Base-by-base conservation (phyloP, 31 red algal genomes). In the Odonthalia washingtoniensis region DNA sequence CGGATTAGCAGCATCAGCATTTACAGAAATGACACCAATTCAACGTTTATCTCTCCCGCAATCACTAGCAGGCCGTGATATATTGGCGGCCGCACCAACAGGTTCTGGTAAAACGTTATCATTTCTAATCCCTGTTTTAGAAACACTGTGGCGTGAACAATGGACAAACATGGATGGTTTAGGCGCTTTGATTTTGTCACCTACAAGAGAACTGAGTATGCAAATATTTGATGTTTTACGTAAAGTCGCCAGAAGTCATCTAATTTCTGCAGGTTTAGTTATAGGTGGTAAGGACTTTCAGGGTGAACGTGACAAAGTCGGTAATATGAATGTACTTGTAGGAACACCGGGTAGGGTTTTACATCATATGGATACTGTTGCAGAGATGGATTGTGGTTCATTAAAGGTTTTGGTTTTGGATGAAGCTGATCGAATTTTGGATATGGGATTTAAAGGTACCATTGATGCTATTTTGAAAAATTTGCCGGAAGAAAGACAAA, bases 81-180 rank as follows among this genome's bases (percentile, higher is more conserved):
- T 97, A 17, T 61, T 99, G 16, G 95, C 84, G 41, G 95, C 97
- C 2, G 97, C 97, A 40, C 87, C 90, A 16, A 99, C 97, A 4
- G 97, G 97, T 26, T 93, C 89, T 45, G 97, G 97, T 5, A 99
- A 99, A 87, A 99, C 97, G 53, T 89, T 99, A 18, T 84, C 95
- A 0, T 99, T 99, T 93, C 53, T 97, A 21, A 67, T 99, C 2
- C 97, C 97, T 5, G 44, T 95, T 14, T 53, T 99, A 65, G 97
- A 99, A 53, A 24, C 65, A 5, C 81, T 99, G 27, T 95, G 88
- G 82, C 82, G 87, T 16, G 88, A 75, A 14, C 78, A 86, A 61
- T 96, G 92, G 89, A 88, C 78, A 35, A 90, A 77, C 28, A 73
- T 91, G 18, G 95, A 99, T 69, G 95, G 97, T 33, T 76, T 95